Conservation (phyloP, 805 yeast species). For the Pichia membranifaciens region DNA sequence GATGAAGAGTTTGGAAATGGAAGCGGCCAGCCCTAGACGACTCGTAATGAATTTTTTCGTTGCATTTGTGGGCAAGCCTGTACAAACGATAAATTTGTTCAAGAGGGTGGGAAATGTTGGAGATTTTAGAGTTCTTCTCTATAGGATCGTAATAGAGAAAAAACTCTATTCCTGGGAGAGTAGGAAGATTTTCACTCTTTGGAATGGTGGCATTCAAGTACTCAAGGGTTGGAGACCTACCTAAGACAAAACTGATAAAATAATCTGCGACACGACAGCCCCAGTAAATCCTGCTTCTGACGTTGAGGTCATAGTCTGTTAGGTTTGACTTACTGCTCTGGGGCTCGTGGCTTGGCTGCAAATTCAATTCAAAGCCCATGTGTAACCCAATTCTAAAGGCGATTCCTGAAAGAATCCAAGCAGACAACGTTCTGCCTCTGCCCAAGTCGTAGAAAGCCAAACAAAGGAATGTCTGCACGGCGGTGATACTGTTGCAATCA, state of each 20-base stretch:
- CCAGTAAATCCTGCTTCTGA: conserved; percentile 58
- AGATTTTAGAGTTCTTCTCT: neutral
- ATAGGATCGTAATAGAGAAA: conserved; percentile 7
- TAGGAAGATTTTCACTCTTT: conserved; percentile 4
- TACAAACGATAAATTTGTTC: neutral
- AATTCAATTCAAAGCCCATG: conserved; percentile 55
- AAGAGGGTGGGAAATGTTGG: conserved; percentile 4
- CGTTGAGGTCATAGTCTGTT: conserved; percentile 12
- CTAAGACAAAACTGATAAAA: conserved; percentile 51
- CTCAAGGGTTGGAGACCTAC: conserved; percentile 46
- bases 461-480: conserved; percentile 52
- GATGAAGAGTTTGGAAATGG: neutral
- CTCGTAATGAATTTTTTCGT: neutral
- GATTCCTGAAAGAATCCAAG: conserved; percentile 56
- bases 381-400: conserved; percentile 60
- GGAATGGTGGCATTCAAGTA: conserved; percentile 5
- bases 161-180: conserved; percentile 4
- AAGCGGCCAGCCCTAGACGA: neutral
- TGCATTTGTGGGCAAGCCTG: conserved; percentile 1
- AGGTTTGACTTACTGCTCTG: neutral
- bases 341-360: conserved; percentile 37
- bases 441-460: conserved; percentile 58
- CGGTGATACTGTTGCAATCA: conserved; percentile 41
- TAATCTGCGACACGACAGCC: conserved; percentile 61
- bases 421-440: conserved; percentile 48